Evolutionary conservation across 768 basidiomycete species (phyloP).

Genomic region (Auriscalpium microsporum): DNA sequence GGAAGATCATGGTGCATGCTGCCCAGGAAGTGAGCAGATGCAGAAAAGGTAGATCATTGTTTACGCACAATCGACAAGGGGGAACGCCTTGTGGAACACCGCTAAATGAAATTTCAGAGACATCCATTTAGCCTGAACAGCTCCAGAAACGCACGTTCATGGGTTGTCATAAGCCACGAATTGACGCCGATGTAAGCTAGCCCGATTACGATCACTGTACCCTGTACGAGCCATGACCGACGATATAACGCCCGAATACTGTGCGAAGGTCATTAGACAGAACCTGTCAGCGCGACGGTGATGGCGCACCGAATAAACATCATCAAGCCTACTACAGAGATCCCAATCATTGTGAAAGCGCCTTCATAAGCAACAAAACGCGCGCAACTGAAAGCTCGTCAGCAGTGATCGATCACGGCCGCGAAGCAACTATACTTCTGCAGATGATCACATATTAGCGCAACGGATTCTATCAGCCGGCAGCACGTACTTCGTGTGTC

Average conservation of each 20-base stretch:
- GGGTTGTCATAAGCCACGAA: slow-evolving; percentile 45
- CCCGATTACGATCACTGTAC: slow-evolving; percentile 28
- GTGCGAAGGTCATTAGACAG: not conserved
- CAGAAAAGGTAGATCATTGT: not conserved
- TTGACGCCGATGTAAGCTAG: slow-evolving; percentile 39
- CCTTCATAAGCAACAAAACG: slow-evolving; percentile 28
- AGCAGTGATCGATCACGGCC: not conserved
- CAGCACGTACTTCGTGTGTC: slow-evolving; percentile 12
- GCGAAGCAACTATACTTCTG: not conserved
- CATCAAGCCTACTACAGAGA: slow-evolving; percentile 46
- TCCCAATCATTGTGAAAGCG: slow-evolving; percentile 42
- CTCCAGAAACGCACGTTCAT: slow-evolving; percentile 32
- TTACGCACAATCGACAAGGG: slow-evolving; percentile 3
- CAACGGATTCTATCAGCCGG: not conserved
- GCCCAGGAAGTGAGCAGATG: not conserved
- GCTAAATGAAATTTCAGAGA: not conserved
- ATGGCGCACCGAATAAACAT: slow-evolving; percentile 42
- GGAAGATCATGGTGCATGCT: slow-evolving; percentile 37
- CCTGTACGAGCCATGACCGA: slow-evolving; percentile 16
- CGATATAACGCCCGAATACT: slow-evolving; percentile 27
- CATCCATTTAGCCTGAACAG: not conserved
- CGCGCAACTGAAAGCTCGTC: slow-evolving; percentile 5
- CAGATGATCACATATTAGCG: not conserved
- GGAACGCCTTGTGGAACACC: not conserved
- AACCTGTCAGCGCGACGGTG: too few relatives aligned